Evolutionary conservation across 441 rosid genomes (phyloP).

Genomic region (Populus tomentosa): DNA sequence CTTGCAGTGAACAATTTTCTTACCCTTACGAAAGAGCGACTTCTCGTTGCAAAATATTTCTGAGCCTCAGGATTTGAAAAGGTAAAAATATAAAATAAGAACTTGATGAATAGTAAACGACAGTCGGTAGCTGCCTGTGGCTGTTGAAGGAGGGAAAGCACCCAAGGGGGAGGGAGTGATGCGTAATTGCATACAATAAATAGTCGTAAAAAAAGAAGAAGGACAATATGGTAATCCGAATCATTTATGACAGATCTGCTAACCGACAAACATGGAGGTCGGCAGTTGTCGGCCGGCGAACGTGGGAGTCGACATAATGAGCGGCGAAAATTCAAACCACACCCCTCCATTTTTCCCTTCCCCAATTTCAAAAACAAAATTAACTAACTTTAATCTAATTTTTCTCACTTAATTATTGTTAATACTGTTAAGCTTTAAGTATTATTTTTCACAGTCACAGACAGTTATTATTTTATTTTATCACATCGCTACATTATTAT

Average conservation of each 20-base stretch:
- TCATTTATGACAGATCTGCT: slow-evolving; percentile 29
- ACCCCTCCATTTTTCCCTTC: background rate
- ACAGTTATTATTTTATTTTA: no score
- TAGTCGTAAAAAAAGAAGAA: background rate
- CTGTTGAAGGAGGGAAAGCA: background rate
- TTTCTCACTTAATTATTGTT: no score
- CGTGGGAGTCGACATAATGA: slow-evolving; percentile 28
- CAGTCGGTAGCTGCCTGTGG: background rate
- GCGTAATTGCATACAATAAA: background rate
- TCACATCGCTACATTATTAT: no score
- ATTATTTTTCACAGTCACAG: no score
- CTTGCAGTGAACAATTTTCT: background rate
- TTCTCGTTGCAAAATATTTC: background rate
- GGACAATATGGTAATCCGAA: slow-evolving; percentile 33
- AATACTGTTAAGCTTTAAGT: no score
- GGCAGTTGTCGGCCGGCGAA: slow-evolving; percentile 66
- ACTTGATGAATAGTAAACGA: background rate
- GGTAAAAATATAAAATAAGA: background rate
- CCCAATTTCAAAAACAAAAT: background rate
- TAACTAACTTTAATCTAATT: background rate
- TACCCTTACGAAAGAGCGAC: background rate
- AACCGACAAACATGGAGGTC: slow-evolving; percentile 53
- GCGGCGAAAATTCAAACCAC: slow-evolving; percentile 23
- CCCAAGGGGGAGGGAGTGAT: background rate
- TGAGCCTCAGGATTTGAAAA: background rate